phyloP scores from a whole-genome alignment of 192 early-diverging fungal species.

The Podochytrium sp. region DNA sequence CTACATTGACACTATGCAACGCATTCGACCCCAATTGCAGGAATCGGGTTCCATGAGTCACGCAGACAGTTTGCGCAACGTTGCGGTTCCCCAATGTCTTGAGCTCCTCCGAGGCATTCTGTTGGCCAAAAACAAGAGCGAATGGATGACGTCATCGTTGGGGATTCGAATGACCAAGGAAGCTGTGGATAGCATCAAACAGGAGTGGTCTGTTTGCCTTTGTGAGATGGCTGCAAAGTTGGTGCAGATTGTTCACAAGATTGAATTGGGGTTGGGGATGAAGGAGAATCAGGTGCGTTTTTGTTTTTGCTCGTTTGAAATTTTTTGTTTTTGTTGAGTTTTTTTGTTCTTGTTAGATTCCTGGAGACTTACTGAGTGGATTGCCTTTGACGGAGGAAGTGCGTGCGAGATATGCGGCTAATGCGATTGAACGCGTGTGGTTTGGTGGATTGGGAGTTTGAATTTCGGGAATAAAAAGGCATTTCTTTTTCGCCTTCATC shows the following conservation, averaged over 20 bases:
- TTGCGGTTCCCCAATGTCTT: background rate
- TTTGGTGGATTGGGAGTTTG: no score
- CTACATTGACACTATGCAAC: slow-evolving; percentile 13
- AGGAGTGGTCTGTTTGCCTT: slow-evolving; percentile 4
- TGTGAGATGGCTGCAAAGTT: background rate
- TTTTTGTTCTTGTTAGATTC: background rate
- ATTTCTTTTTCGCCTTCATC: no score
- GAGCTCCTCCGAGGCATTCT: background rate
- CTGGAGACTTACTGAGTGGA: background rate
- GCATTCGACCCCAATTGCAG: background rate
- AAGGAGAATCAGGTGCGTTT: background rate
- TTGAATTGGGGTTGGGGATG: background rate
- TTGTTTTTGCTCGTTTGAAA: background rate
- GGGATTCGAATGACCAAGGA: background rate
- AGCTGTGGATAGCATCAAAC: background rate
- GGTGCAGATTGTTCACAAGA: background rate
- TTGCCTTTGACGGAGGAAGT: slow-evolving; percentile 20
- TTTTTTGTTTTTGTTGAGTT: background rate
- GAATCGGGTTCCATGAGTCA: background rate
- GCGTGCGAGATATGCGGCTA: slow-evolving; percentile 16
- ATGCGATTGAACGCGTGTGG: background rate
- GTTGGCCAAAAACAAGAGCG: background rate
- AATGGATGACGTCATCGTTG: background rate
- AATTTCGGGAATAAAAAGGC: no score
- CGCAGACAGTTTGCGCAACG: background rate